Evolutionary conservation across 192 early-diverging fungal genomes (phyloP), one percentile per base, ranked within the genome.

Genomic region (Podila horticola): DNA sequence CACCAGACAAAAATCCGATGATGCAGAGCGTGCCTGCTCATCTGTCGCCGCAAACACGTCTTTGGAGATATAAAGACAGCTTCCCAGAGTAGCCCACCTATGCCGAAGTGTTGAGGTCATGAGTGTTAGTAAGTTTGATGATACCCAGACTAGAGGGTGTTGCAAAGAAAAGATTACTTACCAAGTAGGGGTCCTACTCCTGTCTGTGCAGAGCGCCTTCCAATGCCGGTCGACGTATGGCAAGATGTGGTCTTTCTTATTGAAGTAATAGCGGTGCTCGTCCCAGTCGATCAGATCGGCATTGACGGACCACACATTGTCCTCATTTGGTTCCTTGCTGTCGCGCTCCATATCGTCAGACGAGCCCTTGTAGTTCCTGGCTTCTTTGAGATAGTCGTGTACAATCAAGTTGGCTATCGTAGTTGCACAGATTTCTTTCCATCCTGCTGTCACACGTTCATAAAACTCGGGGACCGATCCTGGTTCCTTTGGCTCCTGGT

Each of bases 61-160:
- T 38, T 90, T 89, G 2, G 87, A 79, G n/a, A 86, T 88, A 48
- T 92, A 92, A 9, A 92, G 62, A 68, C 89, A 88, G 64, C 87
- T 88, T 5, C 91, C 91, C 26, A 92, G 67, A 5, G 91, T 92
- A 0, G 91, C 90, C 90, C 90, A 91, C 86, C 84, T 87, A 65
- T 33, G 62, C 15, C 41, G 15, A 45, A 45, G 11, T 45, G 41
- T 45, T 4, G 41, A 45, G 15, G 41, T 45, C 41, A 45, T 45
- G 41, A 45, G 15, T 8, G 41, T 45, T 45, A 45, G 41, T 24
- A 22, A 58, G 58, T 59, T 55, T 55, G 52, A 55, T 6, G 11
- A 9, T 4, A 24, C 24, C n/a, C 6, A 55, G 5, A 55, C 19
- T 6, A 24, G 12, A 55, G 20, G 6, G 1, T 10, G 8, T 26